Evolutionary conservation across 768 basidiomycete genomes (phyloP), one percentile per base, ranked within the genome.

Genomic region (Mrakia gelida): DNA sequence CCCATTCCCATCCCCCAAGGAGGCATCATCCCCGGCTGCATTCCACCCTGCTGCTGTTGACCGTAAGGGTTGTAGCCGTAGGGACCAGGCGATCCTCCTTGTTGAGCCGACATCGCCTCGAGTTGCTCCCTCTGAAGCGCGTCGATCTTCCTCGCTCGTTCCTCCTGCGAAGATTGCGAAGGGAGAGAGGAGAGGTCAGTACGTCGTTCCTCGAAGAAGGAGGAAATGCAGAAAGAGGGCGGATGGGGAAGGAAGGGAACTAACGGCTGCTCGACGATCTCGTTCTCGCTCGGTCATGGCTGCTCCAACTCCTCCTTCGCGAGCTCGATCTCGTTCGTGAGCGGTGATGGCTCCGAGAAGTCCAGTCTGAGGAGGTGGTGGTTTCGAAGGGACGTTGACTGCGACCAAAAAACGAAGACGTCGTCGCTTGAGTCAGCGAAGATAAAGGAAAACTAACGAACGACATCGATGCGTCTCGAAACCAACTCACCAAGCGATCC

Each of bases 331-430:
- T 73, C 93, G 89, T 84, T 99, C 94, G 83, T 97, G 94, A 13
- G 92, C 93, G 62, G 94, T 94, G 81, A 98, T 94, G 2, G 96
- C 96, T 26, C 97, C 97, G 71, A 99, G 90, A 62, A 98, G 88
- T 56, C 97, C 97, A 62, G 92, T 93, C 85, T 96, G 94, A 11
- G 97, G 95, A 2, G 94, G 93, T 0, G 93, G 94, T 0, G 95
- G 94, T 83, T 96, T 96, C 82, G 91, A 90, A 6, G 93, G 94
- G n/a, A 99, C 93, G 83, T 96, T 95, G 86, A 98, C 78, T 79
- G 63, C 8, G 18, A n/a, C n/a, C n/a, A n/a, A 26, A 21, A 41
- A 2, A 62, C 3, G 3, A 34, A 77, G 59, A n/a, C n/a, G n/a
- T n/a, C n/a, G n/a, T n/a, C n/a, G n/a, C 9, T 13, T 16, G 15